phyloP scores from a whole-genome alignment of 2,329 filamentous ascomycete species.

The Tympanopsis confertula region DNA sequence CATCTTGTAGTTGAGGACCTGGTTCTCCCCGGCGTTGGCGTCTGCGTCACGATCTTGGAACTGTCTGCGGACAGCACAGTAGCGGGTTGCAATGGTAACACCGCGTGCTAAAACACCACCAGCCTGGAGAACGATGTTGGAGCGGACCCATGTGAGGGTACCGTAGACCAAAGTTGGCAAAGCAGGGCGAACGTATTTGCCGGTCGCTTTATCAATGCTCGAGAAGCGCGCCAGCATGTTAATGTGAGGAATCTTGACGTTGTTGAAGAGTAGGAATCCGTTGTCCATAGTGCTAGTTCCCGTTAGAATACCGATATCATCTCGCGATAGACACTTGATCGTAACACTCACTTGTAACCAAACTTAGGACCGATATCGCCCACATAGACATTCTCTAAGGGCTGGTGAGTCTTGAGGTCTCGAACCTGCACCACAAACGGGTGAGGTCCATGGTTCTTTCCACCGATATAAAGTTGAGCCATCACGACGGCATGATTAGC shows the following conservation, averaged over 20 bases:
- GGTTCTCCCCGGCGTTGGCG: constrained; percentile 50
- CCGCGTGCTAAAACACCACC: constrained; percentile 62
- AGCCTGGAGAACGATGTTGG: constrained; percentile 62
- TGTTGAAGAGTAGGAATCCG: constrained; percentile 66
- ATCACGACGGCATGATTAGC: constrained; percentile 72
- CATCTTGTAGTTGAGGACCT: constrained; percentile 72
- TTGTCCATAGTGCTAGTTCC: constrained; percentile 63
- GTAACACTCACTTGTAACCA: constrained; percentile 45
- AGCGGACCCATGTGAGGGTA: constrained; percentile 65
- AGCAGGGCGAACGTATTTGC: constrained; percentile 55
- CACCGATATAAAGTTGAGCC: constrained; percentile 60
- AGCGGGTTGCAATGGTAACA: constrained; percentile 67
- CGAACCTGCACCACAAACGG: constrained; percentile 69
- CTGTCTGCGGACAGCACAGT: constrained; percentile 63
- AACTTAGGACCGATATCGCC: constrained; percentile 76
- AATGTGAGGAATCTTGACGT: constrained; percentile 63
- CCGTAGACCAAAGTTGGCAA: constrained; percentile 62
- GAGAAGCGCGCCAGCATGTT: constrained; percentile 67
- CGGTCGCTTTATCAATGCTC: constrained; percentile 53
- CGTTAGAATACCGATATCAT: constrained; percentile 11
- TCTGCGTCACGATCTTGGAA: constrained; percentile 65
- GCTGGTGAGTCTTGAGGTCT: constrained; percentile 57
- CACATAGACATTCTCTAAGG: constrained; percentile 58
- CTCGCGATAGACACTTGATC: constrained; percentile 31
- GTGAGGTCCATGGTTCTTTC: constrained; percentile 62